Conservation (phyloP, 116 monocot species). For the Cymodocea nodosa region DNA sequence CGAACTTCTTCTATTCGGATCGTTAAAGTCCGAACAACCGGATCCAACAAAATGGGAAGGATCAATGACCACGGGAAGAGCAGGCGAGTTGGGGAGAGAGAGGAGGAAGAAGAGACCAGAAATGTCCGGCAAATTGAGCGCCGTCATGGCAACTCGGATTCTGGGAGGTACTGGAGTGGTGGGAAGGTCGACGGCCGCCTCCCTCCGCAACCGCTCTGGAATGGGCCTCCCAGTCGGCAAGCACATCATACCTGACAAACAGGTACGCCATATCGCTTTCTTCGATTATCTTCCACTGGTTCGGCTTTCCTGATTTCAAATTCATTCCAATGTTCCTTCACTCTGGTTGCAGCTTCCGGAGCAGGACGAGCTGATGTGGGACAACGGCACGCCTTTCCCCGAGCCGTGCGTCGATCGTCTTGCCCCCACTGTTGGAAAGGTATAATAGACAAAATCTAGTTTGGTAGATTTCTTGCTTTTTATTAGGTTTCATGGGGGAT, state of each 20-base stretch:
- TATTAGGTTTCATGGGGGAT: not conserved
- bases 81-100: not conserved
- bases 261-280: conserved; percentile 21
- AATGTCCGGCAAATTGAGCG: conserved; percentile 57
- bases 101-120: not conserved
- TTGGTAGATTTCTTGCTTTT: not conserved
- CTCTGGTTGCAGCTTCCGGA: conserved; percentile 32
- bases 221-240: conserved; percentile 90
- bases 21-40: not conserved
- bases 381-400: conserved; percentile 83
- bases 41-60: not conserved
- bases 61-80: not conserved
- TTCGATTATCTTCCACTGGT: conserved; percentile 1
- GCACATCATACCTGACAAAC: conserved; percentile 79
- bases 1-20: not conserved
- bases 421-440: conserved; percentile 77
- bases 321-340: not conserved
- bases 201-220: conserved; percentile 67
- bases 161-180: conserved; percentile 44
- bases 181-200: conserved; percentile 26
- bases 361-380: conserved; percentile 79
- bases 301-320: not conserved
- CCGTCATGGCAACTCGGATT: conserved; percentile 42
- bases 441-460: not conserved
- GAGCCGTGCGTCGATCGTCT: conserved; percentile 90